Percentiles rank a stretch among this genome's conserved stretches.
phyloP scores from a whole-genome alignment of 2,329 filamentous ascomycete species.

The Chaetoscypha palmicola region DNA sequence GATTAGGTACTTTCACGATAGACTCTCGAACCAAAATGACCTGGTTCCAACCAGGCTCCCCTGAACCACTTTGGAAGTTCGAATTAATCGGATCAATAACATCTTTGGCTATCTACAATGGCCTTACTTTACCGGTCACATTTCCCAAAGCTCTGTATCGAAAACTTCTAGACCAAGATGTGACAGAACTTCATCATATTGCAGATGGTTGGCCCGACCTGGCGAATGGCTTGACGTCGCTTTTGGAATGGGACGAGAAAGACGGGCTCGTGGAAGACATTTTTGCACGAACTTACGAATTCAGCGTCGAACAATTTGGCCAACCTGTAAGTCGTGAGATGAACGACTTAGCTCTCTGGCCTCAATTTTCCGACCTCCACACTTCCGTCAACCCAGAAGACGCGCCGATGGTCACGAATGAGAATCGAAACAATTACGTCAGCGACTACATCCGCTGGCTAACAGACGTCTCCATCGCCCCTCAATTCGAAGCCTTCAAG shows the following conservation, averaged over 20 bases:
- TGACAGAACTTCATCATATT: conserved; percentile 68
- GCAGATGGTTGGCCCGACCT: conserved; percentile 82
- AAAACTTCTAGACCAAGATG: conserved; percentile 64
- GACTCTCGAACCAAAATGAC: conserved; percentile 70
- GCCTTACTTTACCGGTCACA: conserved; percentile 80
- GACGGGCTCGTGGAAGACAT: conserved; percentile 74
- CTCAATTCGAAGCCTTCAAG: conserved; percentile 75
- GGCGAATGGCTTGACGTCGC: conserved; percentile 61
- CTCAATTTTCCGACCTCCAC: conserved; percentile 39
- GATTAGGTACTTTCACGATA: conserved; percentile 72
- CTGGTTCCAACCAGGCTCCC: conserved; percentile 79
- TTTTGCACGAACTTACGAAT: conserved; percentile 80
- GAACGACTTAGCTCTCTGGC: conserved; percentile 41
- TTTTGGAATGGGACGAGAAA: conserved; percentile 69
- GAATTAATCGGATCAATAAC: conserved; percentile 84
- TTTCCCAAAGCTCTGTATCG: conserved; percentile 82
- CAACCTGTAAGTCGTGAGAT: conserved; percentile 51
- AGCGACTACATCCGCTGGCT: conserved; percentile 81
- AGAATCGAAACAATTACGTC: conserved; percentile 72
- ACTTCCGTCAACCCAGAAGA: conserved; percentile 35
- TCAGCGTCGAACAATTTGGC: conserved; percentile 59
- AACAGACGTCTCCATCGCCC: conserved; percentile 66
- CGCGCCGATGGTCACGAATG: conserved; percentile 69
- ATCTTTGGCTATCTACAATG: conserved; percentile 87
- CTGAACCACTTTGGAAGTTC: conserved; percentile 82